Conservation (phyloP, 1,284 basidiomycete species). For the Leccinum griseonigrum region DNA sequence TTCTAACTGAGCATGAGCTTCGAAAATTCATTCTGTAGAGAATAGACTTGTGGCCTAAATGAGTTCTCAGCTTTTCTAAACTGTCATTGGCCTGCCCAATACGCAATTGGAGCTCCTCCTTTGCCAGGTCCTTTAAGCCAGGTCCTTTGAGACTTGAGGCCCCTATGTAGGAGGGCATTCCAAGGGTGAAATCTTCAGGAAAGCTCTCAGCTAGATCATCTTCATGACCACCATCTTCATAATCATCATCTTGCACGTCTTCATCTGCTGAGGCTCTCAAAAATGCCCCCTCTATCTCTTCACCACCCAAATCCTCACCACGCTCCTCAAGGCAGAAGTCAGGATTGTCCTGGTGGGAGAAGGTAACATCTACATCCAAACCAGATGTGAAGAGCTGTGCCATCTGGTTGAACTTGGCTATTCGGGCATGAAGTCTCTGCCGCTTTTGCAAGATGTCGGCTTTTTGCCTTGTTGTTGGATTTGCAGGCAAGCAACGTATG, state of each 20-base stretch:
- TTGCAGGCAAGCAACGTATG: not conserved
- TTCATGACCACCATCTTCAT: not conserved
- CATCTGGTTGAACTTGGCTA: constrained; percentile 5
- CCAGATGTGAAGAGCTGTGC: not conserved
- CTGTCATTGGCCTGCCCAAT: not conserved
- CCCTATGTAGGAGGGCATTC: not conserved
- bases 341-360: not conserved
- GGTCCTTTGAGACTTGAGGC: fast-evolving
- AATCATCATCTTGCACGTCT: not conserved
- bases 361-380: not conserved
- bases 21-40: not conserved
- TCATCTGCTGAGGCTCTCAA: not conserved
- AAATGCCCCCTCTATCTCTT: not conserved
- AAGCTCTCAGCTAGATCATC: not conserved
- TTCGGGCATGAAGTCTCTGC: not conserved
- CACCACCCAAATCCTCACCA: not conserved
- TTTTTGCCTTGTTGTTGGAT: not conserved
- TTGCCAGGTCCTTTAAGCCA: not conserved
- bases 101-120: not conserved
- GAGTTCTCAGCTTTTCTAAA: not conserved
- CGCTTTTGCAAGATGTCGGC: not conserved
- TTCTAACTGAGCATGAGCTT: not conserved
- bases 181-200: not conserved
- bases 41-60: not conserved
- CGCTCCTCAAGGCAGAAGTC: not conserved